Conservation (phyloP, 1,284 basidiomycete species). For the Ceratobasidium sp. region DNA sequence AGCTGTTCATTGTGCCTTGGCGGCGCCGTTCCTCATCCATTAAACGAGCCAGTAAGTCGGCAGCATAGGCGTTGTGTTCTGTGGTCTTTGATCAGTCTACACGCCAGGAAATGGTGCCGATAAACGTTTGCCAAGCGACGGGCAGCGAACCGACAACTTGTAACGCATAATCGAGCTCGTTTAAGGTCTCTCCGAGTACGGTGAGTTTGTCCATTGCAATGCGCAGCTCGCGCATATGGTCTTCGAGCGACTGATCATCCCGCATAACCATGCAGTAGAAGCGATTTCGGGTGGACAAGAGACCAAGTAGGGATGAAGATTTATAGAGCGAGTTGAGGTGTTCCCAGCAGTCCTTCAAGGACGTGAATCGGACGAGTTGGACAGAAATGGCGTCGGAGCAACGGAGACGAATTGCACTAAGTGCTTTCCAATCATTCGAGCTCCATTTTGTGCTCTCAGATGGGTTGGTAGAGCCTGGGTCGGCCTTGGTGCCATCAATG, state of each 20-base stretch:
- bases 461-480: background rate
- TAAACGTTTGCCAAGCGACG: constrained; percentile 12
- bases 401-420: constrained; percentile 12
- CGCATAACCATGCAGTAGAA: constrained; percentile 17
- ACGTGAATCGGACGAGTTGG: constrained; percentile 6
- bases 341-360: constrained; percentile 16
- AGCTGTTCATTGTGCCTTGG: constrained; percentile 7
- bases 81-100: background rate
- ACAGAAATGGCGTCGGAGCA: constrained; percentile 18
- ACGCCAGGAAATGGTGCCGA: constrained; percentile 26
- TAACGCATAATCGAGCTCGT: constrained; percentile 20
- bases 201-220: constrained; percentile 22
- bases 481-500: constrained; percentile 4
- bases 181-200: constrained; percentile 5
- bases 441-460: constrained; percentile 2
- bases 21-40: constrained; percentile 24
- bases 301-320: constrained; percentile 13
- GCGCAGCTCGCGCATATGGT: constrained; percentile 17
- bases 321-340: constrained; percentile 21
- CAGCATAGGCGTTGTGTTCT: constrained; percentile 1
- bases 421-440: constrained; percentile 13
- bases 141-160: constrained; percentile 20
- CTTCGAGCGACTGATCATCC: constrained; percentile 24
- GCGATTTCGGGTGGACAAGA: constrained; percentile 1
- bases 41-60: constrained; percentile 11